Evolutionary conservation across 1,139 yeast genomes (phyloP).

Genomic region (Saccharomyces hybrid): DNA sequence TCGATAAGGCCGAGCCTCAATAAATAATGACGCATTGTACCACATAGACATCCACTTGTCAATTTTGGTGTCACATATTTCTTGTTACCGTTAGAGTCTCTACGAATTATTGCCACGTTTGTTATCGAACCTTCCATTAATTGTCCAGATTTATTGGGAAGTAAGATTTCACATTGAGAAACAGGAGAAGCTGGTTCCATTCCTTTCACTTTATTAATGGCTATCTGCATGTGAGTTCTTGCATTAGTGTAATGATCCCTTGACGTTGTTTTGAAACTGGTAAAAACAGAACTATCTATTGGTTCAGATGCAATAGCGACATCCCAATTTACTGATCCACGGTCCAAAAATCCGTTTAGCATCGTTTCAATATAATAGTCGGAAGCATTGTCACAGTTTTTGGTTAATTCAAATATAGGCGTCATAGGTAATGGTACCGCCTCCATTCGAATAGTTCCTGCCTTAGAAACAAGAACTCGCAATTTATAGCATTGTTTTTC

Average conservation of each 20-base stretch:
- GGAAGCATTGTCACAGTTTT: background rate
- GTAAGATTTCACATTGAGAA: conserved; percentile 55
- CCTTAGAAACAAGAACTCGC: conserved; percentile 44
- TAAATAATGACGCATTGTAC: conserved; percentile 66
- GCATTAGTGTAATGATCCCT: conserved; percentile 60
- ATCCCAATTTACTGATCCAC: conserved; percentile 40
- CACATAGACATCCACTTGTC: conserved; percentile 75
- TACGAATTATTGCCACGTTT: conserved; percentile 57
- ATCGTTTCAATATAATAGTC: conserved; percentile 19
- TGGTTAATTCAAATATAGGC: background rate
- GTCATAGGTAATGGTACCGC: conserved; percentile 35
- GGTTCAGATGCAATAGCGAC: conserved; percentile 54
- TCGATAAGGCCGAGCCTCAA: conserved; percentile 47
- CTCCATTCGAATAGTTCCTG: conserved; percentile 42
- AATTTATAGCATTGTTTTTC: conserved; percentile 45
- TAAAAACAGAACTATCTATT: conserved; percentile 60
- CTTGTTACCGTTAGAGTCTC: conserved; percentile 9
- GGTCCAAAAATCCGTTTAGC: conserved; percentile 23
- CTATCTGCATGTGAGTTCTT: conserved; percentile 41
- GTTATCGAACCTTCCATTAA: conserved; percentile 83
- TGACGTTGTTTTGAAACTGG: conserved; percentile 81
- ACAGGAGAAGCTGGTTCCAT: background rate
- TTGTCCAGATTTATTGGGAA: conserved; percentile 53
- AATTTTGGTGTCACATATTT: conserved; percentile 76
- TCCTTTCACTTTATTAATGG: conserved; percentile 32